A percentile compares a stretch with the other conserved stretches of the same genome.
These are phyloP conservation scores for Lodderomyces parapsilosis DNA, from an alignment of 1,139 yeast species.

Conservation along the genomic window DNA sequence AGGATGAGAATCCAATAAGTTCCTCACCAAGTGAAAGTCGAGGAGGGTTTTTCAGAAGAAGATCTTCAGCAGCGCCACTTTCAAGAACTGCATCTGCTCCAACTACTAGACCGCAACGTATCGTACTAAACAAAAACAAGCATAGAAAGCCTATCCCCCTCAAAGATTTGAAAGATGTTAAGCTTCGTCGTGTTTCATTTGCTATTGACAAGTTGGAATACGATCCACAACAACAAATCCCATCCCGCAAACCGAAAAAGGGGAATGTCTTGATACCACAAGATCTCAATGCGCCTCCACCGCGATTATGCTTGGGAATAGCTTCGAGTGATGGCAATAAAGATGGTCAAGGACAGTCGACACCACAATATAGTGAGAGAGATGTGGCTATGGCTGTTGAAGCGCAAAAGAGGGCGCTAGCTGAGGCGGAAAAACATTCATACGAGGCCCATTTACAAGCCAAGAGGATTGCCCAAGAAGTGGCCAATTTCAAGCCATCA, in stretches of 20 bases:
- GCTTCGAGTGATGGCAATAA: slow-evolving; percentile 16
- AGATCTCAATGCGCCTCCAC: slow-evolving; percentile 61
- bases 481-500: slow-evolving; percentile 35
- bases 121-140: slow-evolving; percentile 49
- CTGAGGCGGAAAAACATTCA: slow-evolving; percentile 70
- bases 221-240: slow-evolving; percentile 96
- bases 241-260: slow-evolving; percentile 76
- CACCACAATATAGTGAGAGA: slow-evolving; percentile 38
- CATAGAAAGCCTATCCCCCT: slow-evolving; percentile 34
- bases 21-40: slow-evolving; percentile 6
- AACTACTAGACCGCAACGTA: slow-evolving; percentile 21
- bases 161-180: slow-evolving; percentile 33
- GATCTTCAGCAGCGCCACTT: slow-evolving; percentile 11
- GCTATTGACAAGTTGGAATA: slow-evolving; percentile 64
- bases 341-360: slow-evolving; percentile 3
- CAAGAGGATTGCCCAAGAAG: slow-evolving; percentile 64
- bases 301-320: slow-evolving; percentile 65
- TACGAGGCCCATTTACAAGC: slow-evolving; percentile 75
- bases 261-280: slow-evolving; percentile 82
- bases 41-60: slow-evolving; percentile 14
- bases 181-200: slow-evolving; percentile 70
- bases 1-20: slow-evolving; percentile 9
- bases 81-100: slow-evolving; percentile 5
- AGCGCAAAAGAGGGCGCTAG: slow-evolving; percentile 50
- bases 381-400: slow-evolving; percentile 58